Conservation (phyloP, 495 filamentous ascomycete genomes). For the Neurospora sp. region DNA sequence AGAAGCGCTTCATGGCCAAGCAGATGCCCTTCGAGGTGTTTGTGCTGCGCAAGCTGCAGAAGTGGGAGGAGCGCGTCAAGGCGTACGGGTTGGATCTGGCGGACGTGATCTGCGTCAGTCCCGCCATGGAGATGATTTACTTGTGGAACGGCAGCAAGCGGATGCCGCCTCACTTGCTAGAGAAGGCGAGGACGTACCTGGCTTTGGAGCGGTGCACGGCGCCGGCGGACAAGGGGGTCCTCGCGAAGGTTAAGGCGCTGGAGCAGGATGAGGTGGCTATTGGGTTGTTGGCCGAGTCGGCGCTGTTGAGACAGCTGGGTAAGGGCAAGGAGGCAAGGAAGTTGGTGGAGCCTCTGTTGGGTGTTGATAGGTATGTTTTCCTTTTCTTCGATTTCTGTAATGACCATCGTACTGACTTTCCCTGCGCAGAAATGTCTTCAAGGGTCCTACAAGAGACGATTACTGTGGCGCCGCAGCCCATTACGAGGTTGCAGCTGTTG, state of each 20-base stretch:
- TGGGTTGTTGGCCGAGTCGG: slow-evolving; percentile 54
- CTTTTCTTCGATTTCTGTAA: too few relatives aligned
- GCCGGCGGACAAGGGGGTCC: slow-evolving; percentile 32
- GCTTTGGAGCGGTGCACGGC: slow-evolving; percentile 51
- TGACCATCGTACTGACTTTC: too few relatives aligned
- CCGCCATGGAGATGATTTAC: slow-evolving; percentile 89
- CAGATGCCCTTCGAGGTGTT: slow-evolving; percentile 89
- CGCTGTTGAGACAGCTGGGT: slow-evolving; percentile 52
- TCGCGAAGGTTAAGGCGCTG: slow-evolving; percentile 47
- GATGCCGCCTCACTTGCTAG: slow-evolving; percentile 56
- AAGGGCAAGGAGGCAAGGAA: slow-evolving; percentile 52
- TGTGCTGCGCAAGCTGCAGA: slow-evolving; percentile 71
- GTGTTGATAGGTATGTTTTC: slow-evolving; percentile 47
- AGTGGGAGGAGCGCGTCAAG: slow-evolving; percentile 78
- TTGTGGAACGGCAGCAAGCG: slow-evolving; percentile 81
- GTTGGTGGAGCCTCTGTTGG: slow-evolving; percentile 49
- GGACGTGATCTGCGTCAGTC: slow-evolving; percentile 77
- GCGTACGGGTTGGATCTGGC: slow-evolving; percentile 57
- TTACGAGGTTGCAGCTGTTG: slow-evolving; percentile 79
- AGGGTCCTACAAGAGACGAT: slow-evolving; percentile 64
- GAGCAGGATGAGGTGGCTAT: slow-evolving; percentile 75
- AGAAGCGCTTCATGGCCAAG: slow-evolving; percentile 80
- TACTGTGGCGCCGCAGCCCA: slow-evolving; percentile 72
- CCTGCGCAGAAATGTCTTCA: slow-evolving; percentile 60
- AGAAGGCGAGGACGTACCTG: slow-evolving; percentile 51